Base-by-base conservation (phyloP, 2,329 filamentous ascomycete genomes). In the Aspergillus fumigatiaffinis region DNA sequence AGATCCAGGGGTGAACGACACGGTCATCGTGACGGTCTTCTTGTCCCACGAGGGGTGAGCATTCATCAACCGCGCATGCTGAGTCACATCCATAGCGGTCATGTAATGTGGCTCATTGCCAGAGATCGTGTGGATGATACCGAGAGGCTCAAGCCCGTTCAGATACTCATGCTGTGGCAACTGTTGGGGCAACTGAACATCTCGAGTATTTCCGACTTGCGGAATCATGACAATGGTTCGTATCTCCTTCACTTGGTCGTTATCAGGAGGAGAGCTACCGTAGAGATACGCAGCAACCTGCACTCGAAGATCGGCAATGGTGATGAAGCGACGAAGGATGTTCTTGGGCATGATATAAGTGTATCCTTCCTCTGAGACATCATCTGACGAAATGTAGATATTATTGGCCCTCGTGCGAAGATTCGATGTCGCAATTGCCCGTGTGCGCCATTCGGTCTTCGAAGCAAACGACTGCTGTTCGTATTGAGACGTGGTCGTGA, bases 341-440 rank as follows among this genome's bases (percentile, higher is more conserved):
- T 99, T 99, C 84, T 97, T 99, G 0, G 94, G 94, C 91, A 99
- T 97, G 68, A 99, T 90, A 69, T 97, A 99, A 0, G 93, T 99
- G 71, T 90, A 89, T 42, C 92, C 91, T 59, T 96, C 92, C 62
- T 94, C 85, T 54, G 92, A 90, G 63, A 93, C 90, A 71, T 97
- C 94, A 54, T 97, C 92, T 0, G 92, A 94, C 7, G 94, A 96
- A 66, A 99, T 95, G 75, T 97, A 99, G 69, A 99, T 96, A 77
- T 99, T 97, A 83, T 97, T 99, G 51, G 94, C 86, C 63, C 94
- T 84, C 50, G 92, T 97, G 49, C 93, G 88, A 62, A 99, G 80
- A 74, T 99, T 99, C 25, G 92, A 95, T 2, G 94, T 96, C 8
- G 94, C 95, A 70, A 99, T 97, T 32, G 94, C 94, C 64, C 95